Base-by-base conservation (phyloP, 192 early-diverging fungal species). In the Coemansia sp. region DNA sequence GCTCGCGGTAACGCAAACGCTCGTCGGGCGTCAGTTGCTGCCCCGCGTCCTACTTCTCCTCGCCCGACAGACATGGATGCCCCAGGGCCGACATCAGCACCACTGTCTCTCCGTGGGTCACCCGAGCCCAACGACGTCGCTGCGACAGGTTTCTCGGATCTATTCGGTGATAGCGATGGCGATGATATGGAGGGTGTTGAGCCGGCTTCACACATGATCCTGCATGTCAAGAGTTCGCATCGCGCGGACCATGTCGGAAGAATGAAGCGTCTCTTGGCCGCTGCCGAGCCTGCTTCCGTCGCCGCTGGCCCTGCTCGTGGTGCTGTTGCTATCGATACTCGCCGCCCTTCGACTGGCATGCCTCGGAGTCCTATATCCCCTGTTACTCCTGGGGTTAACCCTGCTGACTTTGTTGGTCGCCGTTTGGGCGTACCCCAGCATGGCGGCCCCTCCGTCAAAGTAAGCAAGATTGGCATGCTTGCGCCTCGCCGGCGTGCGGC, bases 231-330 rank as follows among this genome's bases (percentile, higher is more conserved):
- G 46, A 34, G 21, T 5, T 59, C 63, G 24, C 69, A 72, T 21
- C 51, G 41, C 14, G 69, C 69, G 3, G 73, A 81, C 70, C 78
- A 81, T 44, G 67, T 45, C 57, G 73, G 69, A 7, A 57, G 78
- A 21, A 63, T 81, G 60, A 54, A 56, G 41, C 69, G 69, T 7
- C 53, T 81, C 46, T 63, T 75, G 50, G 66, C 64, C 0, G 78
- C 73, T 13, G 78, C 72, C 11, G 68, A 62, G 35, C 44, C n/a
- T 46, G 50, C 50, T 10, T 6, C 54, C 45, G 14, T 19, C 45
- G 45, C 45, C n/a, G n/a, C 45, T 19, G 14, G 6, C 4, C n/a
- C 45, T n/a, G 45, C 4, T 3, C 17, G n/a, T n/a, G n/a, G n/a
- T n/a, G n/a, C 45, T 3, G 7, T 14, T 21, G n/a, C 65, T 29